A percentile compares a stretch with the other conserved stretches of the same genome.
These are phyloP conservation scores for Globisporangium parvum DNA, from an alignment of 352 stramenopile species.

Conservation along the genomic window DNA sequence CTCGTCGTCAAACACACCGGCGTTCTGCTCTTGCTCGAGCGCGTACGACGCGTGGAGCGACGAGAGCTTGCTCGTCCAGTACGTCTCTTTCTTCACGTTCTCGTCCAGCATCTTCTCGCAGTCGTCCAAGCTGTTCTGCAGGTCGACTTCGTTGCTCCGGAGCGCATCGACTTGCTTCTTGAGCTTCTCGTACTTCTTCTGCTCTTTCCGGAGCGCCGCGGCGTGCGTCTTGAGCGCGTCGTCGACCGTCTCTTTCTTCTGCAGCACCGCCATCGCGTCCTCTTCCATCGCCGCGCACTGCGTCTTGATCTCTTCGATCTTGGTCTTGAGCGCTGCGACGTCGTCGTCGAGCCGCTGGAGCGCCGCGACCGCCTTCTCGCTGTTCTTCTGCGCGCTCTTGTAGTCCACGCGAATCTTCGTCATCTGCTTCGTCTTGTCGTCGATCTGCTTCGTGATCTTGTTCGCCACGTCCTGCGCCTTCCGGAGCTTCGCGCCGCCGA, in stretches of 20 bases:
- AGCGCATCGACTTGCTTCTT: conserved; percentile 90
- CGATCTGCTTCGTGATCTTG: conserved; percentile 79
- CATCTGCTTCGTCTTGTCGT: conserved; percentile 87
- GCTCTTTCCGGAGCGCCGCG: conserved; percentile 64
- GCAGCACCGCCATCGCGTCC: conserved; percentile 86
- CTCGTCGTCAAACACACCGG: conserved; percentile 60
- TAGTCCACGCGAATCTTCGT: conserved; percentile 82
- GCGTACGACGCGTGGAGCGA: conserved; percentile 55
- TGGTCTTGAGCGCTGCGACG: conserved; percentile 55
- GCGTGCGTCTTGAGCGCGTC: conserved; percentile 85
- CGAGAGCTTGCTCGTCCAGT: conserved; percentile 78
- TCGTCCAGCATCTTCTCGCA: conserved; percentile 92
- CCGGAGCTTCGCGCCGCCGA: conserved; percentile 91
- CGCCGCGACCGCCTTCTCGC: conserved; percentile 56
- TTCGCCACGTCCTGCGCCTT: conserved; percentile 89
- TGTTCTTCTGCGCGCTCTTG: conserved; percentile 78
- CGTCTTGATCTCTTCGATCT: conserved; percentile 79
- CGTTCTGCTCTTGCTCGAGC: conserved; percentile 70
- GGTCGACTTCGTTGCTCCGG: conserved; percentile 90
- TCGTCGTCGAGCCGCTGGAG: conserved; percentile 72
- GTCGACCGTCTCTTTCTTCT: conserved; percentile 90
- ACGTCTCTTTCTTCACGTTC: conserved; percentile 84
- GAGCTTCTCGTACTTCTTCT: conserved; percentile 79
- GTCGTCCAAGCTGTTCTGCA: conserved; percentile 90
- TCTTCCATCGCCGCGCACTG: conserved; percentile 92